Base-by-base conservation (phyloP, 192 early-diverging fungal genomes). In the Gamsiella multidivaricata region DNA sequence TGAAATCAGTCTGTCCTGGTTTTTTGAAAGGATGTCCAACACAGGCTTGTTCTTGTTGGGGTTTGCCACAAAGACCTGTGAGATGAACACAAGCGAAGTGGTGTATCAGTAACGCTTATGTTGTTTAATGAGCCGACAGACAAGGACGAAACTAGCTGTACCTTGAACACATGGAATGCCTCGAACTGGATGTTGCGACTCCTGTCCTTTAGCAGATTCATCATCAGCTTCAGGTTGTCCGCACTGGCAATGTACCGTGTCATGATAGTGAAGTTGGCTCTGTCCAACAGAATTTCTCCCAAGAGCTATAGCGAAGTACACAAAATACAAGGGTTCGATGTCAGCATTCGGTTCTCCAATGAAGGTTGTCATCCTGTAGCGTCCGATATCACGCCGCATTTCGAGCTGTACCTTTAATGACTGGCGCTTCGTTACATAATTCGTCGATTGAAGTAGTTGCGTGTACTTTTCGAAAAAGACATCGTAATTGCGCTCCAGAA, bases 81-180 rank as follows among this genome's bases (percentile, higher is more conserved):
- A 5, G 34, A 1, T 6, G 31, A 47, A 51, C 8, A 60, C 50
- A 60, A 37, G 28, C 2, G 8, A 12, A 34, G 41, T n/a, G n/a
- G n/a, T n/a, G n/a, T n/a, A n/a, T n/a, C n/a, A n/a, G n/a, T n/a
- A n/a, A n/a, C n/a, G n/a, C n/a, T 45, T 23, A 3, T 12, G 29
- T 17, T 3, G 29, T 20, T 50, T n/a, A 2, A 31, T 41, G 31
- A 12, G 54, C 17, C 43, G 26, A 28, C 15, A 25, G 81, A 22
- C 57, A 56, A 3, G 39, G 39, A 3, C n/a, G n/a, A n/a, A 22
- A 31, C 11, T 15, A 0, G 11, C 28, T 0, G 17, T 58, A 95
- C 94, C 89, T 99, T 99, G 86, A 98, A 99, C 31, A 98, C 96
- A 84, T 99, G 98, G 88, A 99, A 99, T 0, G 98, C 98, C 82